These are phyloP conservation scores for Pythium aphanidermatum DNA, from an alignment of 352 stramenopile genomes.

Conservation along the genomic window DNA sequence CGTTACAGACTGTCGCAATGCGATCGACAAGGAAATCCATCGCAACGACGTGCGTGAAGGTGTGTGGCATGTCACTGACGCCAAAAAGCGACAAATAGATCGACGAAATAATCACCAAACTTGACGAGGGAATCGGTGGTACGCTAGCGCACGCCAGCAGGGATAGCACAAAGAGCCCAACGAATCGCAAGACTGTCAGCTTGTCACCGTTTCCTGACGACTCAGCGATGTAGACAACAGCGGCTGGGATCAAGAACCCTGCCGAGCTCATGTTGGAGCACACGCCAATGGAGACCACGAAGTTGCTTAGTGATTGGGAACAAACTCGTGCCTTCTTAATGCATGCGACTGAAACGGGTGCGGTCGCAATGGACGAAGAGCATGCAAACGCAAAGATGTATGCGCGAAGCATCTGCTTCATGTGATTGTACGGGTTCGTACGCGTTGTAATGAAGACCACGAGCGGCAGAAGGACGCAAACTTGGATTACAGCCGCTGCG, in stretches of 20 bases:
- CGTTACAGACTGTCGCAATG: slow-evolving; percentile 54
- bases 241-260: slow-evolving; percentile 58
- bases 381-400: slow-evolving; percentile 64
- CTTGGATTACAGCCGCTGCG: slow-evolving; percentile 32
- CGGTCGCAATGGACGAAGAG: slow-evolving; percentile 66
- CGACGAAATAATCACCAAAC: slow-evolving; percentile 41
- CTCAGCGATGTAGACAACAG: slow-evolving; percentile 61
- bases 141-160: slow-evolving; percentile 36
- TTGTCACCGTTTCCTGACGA: slow-evolving; percentile 35
- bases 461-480: slow-evolving; percentile 38
- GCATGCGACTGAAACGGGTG: slow-evolving; percentile 71
- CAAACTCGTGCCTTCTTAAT: slow-evolving; percentile 56
- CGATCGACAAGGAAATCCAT: slow-evolving; percentile 60
- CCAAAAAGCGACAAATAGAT: slow-evolving; percentile 57
- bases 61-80: slow-evolving; percentile 32
- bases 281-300: slow-evolving; percentile 53
- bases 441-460: slow-evolving; percentile 45
- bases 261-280: slow-evolving; percentile 65
- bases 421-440: slow-evolving; percentile 43
- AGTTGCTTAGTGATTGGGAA: slow-evolving; percentile 40
- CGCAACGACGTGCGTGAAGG: slow-evolving; percentile 43
- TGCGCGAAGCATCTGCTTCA: slow-evolving; percentile 52
- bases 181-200: slow-evolving; percentile 38
- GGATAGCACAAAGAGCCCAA: slow-evolving; percentile 41
- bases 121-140: slow-evolving; percentile 35